Evolutionary conservation across 106 monocot species (phyloP).

Genomic region (Dendrobium catenatum): DNA sequence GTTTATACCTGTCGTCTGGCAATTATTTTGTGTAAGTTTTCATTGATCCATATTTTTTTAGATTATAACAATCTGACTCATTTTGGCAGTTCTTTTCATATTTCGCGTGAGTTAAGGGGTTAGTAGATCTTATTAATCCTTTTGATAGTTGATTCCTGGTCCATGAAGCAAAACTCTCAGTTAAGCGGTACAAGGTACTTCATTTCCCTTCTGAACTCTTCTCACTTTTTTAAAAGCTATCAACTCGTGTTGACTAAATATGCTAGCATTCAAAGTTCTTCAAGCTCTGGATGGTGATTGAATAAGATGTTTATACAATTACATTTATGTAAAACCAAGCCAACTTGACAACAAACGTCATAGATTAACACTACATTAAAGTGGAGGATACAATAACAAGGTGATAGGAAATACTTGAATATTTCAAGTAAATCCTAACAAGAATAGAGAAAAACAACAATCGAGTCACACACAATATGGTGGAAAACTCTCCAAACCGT

Average conservation of each 20-base stretch:
- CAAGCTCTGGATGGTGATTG: neutral
- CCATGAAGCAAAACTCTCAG: neutral
- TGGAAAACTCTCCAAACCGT: too few relatives aligned
- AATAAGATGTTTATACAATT: too few relatives aligned
- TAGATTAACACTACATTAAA: too few relatives aligned
- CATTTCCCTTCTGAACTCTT: neutral
- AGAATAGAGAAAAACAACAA: too few relatives aligned
- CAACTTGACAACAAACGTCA: too few relatives aligned
- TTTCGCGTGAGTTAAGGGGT: neutral
- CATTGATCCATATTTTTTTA: neutral
- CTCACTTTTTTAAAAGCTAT: neutral
- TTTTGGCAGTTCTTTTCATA: neutral
- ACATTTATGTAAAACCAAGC: too few relatives aligned
- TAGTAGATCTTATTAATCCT: neutral
- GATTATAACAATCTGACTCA: neutral
- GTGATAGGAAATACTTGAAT: too few relatives aligned
- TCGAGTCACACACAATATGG: too few relatives aligned
- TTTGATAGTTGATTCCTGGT: neutral
- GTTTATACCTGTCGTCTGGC: too few relatives aligned
- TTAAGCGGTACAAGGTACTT: constrained; percentile 1
- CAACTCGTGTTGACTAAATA: neutral
- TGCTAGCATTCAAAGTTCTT: neutral
- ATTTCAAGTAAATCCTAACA: too few relatives aligned
- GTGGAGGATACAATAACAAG: too few relatives aligned
- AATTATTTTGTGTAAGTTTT: neutral